Conservation (phyloP, 2,329 filamentous ascomycete genomes). For the Ambrosiella beaveri region DNA sequence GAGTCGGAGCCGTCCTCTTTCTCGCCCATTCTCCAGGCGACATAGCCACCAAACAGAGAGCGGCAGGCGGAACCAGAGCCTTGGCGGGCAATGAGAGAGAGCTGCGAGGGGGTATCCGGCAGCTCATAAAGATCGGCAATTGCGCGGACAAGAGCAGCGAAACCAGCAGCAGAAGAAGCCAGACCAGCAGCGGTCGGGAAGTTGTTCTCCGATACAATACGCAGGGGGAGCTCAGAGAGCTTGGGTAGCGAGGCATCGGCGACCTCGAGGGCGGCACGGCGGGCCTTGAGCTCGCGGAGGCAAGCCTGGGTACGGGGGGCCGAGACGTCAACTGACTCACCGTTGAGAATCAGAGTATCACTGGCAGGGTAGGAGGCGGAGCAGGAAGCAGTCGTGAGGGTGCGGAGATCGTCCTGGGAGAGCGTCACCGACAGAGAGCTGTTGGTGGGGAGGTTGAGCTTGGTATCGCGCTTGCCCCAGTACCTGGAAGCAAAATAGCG, state of each 20-base stretch:
- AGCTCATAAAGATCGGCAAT: conserved; percentile 87
- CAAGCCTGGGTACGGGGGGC: conserved; percentile 88
- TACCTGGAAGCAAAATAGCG: conserved; percentile 28
- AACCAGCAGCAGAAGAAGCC: conserved; percentile 52
- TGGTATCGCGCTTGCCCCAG: conserved; percentile 93
- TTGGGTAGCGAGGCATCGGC: conserved; percentile 59
- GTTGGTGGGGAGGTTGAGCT: conserved; percentile 93
- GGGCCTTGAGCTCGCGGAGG: conserved; percentile 65
- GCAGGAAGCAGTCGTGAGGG: conserved; percentile 88
- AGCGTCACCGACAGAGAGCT: conserved; percentile 94
- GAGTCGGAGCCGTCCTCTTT: conserved; percentile 70
- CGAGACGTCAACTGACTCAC: conserved; percentile 63
- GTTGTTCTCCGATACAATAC: conserved; percentile 92
- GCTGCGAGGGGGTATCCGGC: conserved; percentile 60
- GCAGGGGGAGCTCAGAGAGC: conserved; percentile 59
- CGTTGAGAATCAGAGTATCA: conserved; percentile 71
- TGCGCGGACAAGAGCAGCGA: conserved; percentile 58
- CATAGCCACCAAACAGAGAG: conserved; percentile 85
- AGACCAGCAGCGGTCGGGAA: conserved; percentile 95
- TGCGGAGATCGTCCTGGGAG: conserved; percentile 82
- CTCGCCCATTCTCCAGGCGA: conserved; percentile 75
- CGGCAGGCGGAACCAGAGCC: conserved; percentile 91
- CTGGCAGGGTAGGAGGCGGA: conserved; percentile 48
- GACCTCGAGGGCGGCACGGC: conserved; percentile 60
- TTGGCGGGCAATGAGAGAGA: conserved; percentile 79